Conservation (phyloP, 495 filamentous ascomycete species). For the Parathielavia hyrcaniae region DNA sequence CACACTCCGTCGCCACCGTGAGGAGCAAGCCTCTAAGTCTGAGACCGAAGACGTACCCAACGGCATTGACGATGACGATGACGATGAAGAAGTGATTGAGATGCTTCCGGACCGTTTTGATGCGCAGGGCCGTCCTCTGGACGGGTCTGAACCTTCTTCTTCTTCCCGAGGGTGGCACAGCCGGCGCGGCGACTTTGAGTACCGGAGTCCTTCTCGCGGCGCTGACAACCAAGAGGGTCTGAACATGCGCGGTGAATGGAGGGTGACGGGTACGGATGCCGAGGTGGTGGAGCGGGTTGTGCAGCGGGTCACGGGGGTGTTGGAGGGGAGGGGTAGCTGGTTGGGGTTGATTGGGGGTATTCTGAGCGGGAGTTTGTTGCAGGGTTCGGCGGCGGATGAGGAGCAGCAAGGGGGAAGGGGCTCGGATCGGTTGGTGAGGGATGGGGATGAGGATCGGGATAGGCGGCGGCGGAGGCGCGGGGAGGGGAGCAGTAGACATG, state of each 20-base stretch:
- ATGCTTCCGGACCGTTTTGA: constrained; percentile 62
- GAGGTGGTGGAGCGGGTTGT: constrained; percentile 33
- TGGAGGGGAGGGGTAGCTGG: constrained; percentile 30
- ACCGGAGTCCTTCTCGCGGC: constrained; percentile 18
- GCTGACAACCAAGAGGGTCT: not conserved
- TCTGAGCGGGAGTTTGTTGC: constrained; percentile 25
- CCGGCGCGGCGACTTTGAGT: constrained; percentile 30
- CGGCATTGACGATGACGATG: constrained; percentile 8
- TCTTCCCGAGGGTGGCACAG: constrained; percentile 8
- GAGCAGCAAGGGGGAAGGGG: not conserved
- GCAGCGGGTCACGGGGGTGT: constrained; percentile 30
- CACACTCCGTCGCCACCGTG: constrained; percentile 36
- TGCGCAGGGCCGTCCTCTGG: constrained; percentile 48
- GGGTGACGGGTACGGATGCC: constrained; percentile 27
- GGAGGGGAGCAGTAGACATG: constrained; percentile 12
- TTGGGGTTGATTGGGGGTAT: constrained; percentile 28
- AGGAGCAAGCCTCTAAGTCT: constrained; percentile 21
- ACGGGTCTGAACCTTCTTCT: not conserved
- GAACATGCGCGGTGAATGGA: constrained; percentile 30
- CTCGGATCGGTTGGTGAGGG: constrained; percentile 1
- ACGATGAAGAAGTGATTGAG: constrained; percentile 36
- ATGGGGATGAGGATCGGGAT: constrained; percentile 5
- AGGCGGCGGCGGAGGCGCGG: not conserved
- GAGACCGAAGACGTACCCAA: constrained; percentile 12
- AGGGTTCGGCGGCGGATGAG: constrained; percentile 4